Evolutionary conservation across 345 rosid genomes (phyloP).

Genomic region (Populus nigra): DNA sequence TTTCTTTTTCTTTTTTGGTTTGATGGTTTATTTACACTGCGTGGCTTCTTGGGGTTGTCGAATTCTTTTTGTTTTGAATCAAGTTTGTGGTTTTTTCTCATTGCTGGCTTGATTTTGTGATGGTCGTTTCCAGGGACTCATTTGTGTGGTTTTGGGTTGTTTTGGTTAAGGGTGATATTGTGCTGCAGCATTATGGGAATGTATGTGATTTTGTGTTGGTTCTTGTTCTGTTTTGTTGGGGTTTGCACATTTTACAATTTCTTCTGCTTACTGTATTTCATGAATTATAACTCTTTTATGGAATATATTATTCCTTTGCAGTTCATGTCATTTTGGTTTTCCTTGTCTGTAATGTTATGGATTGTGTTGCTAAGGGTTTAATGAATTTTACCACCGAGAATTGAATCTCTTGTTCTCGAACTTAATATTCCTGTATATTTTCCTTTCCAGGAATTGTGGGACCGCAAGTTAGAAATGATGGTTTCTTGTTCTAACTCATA

Average conservation of each 20-base stretch:
- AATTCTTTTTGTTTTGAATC: not conserved
- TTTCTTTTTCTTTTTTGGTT: not conserved
- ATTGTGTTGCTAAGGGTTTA: not conserved
- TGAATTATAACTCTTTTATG: not conserved
- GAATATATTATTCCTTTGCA: not conserved
- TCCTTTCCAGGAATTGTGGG: not conserved
- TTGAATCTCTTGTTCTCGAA: not conserved
- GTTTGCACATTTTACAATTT: not conserved
- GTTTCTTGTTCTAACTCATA: not conserved
- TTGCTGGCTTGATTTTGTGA: not conserved
- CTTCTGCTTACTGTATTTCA: not conserved
- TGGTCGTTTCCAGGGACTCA: constrained; percentile 1
- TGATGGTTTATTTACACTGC: not conserved
- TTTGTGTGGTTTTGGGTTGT: not conserved
- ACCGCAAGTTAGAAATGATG: not conserved
- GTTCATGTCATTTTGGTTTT: not conserved
- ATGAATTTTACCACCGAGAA: not conserved
- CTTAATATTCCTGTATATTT: not conserved
- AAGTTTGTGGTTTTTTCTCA: not conserved
- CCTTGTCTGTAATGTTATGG: no score
- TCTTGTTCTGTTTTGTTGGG: not conserved
- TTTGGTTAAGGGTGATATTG: not conserved
- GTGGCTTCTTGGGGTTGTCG: not conserved
- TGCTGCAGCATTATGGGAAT: not conserved
- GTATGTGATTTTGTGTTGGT: not conserved